A percentile compares a stretch with the other conserved stretches of the same genome.
phyloP scores from a whole-genome alignment of 2,329 filamentous ascomycete genomes.

The Madurella fahalii region DNA sequence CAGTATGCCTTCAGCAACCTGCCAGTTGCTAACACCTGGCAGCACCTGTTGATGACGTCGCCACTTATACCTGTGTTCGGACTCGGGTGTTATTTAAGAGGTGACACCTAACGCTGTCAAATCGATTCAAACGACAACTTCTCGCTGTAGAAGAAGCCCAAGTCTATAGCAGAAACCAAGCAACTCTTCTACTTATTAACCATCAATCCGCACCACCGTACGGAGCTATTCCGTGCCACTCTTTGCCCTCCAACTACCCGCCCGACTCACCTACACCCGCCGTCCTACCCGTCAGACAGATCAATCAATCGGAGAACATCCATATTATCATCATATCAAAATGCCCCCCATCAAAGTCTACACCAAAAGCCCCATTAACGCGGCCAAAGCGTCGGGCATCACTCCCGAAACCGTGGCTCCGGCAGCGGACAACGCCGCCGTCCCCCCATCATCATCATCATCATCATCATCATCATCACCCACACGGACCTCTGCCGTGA shows the following conservation, averaged over 20 bases:
- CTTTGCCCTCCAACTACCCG: no score
- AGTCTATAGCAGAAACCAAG: not conserved
- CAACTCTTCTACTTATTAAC: not conserved
- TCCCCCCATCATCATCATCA: conserved; percentile 25
- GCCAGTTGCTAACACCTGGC: conserved; percentile 7
- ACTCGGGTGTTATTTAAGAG: not conserved
- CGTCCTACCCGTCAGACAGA: no score
- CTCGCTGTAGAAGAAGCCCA: no score
- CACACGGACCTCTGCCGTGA: conserved; percentile 15
- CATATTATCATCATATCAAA: not conserved
- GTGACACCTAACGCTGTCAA: conserved; percentile 9
- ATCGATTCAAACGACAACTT: not conserved
- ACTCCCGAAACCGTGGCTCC: conserved; percentile 43
- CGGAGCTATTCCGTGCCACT: no score
- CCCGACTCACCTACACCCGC: no score
- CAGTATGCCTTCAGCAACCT: not conserved
- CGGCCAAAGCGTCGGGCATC: conserved; percentile 48
- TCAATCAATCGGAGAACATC: not conserved
- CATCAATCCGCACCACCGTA: no score
- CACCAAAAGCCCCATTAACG: conserved; percentile 55
- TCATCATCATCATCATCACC: conserved; percentile 22
- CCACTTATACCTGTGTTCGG: conserved; percentile 14
- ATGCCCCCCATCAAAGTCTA: conserved; percentile 62
- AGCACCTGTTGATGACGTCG: conserved; percentile 27
- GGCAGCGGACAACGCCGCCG: conserved; percentile 20